These are phyloP conservation scores for Pseudocercospora macadamiae DNA, from an alignment of 2,329 filamentous ascomycete genomes.

Conservation along the genomic window DNA sequence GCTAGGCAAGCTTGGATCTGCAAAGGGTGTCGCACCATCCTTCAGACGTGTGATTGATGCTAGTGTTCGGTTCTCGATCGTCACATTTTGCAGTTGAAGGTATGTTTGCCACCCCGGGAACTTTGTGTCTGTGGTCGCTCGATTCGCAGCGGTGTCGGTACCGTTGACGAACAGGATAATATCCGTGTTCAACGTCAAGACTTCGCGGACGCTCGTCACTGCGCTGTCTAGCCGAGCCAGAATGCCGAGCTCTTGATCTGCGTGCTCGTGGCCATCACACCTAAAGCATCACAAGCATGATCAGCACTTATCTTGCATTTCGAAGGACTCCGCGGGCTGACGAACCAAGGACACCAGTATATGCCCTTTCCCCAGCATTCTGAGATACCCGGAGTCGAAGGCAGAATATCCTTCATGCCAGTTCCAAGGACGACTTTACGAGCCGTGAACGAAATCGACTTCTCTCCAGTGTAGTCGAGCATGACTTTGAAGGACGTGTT, in stretches of 20 bases:
- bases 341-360: slow-evolving; percentile 32
- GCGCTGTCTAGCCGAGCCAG: slow-evolving; percentile 13
- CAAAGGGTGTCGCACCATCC: slow-evolving; percentile 12
- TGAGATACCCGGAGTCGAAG: slow-evolving; percentile 25
- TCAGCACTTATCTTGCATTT: too few species aligned
- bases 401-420: slow-evolving; percentile 27
- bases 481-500: slow-evolving; percentile 11
- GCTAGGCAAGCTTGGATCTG: slow-evolving; percentile 17
- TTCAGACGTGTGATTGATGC: slow-evolving; percentile 11
- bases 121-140: slow-evolving; percentile 12
- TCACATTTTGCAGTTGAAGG: slow-evolving; percentile 16
- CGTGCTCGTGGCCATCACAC: slow-evolving; percentile 30
- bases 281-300: too few species aligned
- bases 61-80: slow-evolving; percentile 19
- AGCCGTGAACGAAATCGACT: slow-evolving; percentile 21
- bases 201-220: slow-evolving; percentile 14
- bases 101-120: slow-evolving; percentile 21
- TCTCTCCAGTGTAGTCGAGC: slow-evolving; percentile 15
- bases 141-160: slow-evolving; percentile 17
- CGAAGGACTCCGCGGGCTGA: too few species aligned
- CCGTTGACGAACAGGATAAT: slow-evolving; percentile 22
- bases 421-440: slow-evolving; percentile 29
- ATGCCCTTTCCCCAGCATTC: slow-evolving; percentile 32
- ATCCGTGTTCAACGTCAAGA: slow-evolving; percentile 18
- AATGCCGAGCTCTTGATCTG: slow-evolving; percentile 17